Base-by-base conservation (phyloP, 179 eudicot genomes). In the Sideroxylon spinosum region DNA sequence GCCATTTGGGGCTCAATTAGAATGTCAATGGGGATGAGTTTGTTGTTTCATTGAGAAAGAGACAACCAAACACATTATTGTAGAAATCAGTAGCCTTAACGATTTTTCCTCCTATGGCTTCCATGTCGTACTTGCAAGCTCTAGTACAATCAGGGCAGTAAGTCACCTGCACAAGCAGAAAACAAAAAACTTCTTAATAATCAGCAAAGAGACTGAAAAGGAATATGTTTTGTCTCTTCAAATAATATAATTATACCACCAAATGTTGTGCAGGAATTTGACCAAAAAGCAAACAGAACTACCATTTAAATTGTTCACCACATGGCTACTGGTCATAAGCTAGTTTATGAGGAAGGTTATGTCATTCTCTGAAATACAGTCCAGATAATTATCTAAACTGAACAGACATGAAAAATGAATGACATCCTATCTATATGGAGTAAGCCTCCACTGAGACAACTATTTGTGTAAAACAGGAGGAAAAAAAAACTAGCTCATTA, bases 121-220 rank as follows among this genome's bases (percentile, higher is more conserved):
- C 79, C 53, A 82, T 89, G 70, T 96, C 97, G 68, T 88, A 94
- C 71, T 83, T 91, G 88, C 97, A 92, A 46, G 97, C 99, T 81
- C 99, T 89, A 20, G 86, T 90, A 81, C 99, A 96, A 73, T 96
- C 99, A 0, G 98, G 99, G 79, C 99, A 96, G 76, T 96, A 94
- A 9, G 99, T 96, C 48, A 96, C 98, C 99, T 96, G 85, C 75
- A 76, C 25, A 50, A 48, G 59, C 78, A 78, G 26, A 66, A 55
- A 50, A 14, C 49, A 29, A 12, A 52, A 13, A 8, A 19, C 1
- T 2, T 53, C 26, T 64, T 28, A 76, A n/a, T 25, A 37, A 37
- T 16, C 1, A 48, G 49, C 12, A 50, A 26, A 25, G 23, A 44
- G 52, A 68, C 16, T 44, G 11, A 71, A 23, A 6, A 14, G 61